Evolutionary conservation across 805 yeast species (phyloP).

Genomic region (Pichia eremophila): DNA sequence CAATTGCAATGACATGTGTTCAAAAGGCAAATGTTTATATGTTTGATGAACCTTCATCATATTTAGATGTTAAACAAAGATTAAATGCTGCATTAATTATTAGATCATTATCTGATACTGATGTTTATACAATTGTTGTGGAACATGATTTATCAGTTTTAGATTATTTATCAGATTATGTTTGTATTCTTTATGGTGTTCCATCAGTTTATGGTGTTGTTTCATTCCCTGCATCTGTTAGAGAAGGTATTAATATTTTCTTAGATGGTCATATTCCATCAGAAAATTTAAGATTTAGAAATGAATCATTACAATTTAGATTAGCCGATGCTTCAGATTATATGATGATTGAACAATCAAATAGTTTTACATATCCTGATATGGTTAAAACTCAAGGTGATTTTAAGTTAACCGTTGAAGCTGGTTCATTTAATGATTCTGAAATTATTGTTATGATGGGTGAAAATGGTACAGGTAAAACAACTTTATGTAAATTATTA

Average conservation of each 20-base stretch:
- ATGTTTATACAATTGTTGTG: conserved; percentile 86
- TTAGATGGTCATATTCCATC: conserved; percentile 96
- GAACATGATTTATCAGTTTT: conserved; percentile 98
- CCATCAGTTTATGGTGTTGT: conserved; percentile 99
- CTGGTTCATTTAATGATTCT: conserved; percentile 90
- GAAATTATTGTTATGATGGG: conserved; percentile 99
- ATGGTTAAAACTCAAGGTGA: conserved; percentile 94
- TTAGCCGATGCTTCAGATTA: conserved; percentile 82
- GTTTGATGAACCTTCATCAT: conserved; percentile 99
- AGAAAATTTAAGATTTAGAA: conserved; percentile 94
- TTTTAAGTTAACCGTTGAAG: conserved; percentile 71
- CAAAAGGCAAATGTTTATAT: conserved; percentile 93
- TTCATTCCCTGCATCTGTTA: conserved; percentile 89
- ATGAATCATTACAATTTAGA: conserved; percentile 90
- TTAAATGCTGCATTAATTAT: conserved; percentile 93
- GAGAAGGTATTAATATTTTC: conserved; percentile 98
- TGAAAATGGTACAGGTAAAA: conserved; percentile 99
- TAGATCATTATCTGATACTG: conserved; percentile 69
- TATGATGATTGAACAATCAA: conserved; percentile 64
- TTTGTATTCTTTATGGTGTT: conserved; percentile 94
- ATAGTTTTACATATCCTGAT: conserved; percentile 66
- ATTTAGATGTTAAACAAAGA: conserved; percentile 97
- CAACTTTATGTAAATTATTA: conserved; percentile 89
- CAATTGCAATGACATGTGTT: conserved; percentile 94
- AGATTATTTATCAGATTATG: conserved; percentile 93